Evolutionary conservation across 169 alveolate species (phyloP).

Genomic region (Babesia bovis): DNA sequence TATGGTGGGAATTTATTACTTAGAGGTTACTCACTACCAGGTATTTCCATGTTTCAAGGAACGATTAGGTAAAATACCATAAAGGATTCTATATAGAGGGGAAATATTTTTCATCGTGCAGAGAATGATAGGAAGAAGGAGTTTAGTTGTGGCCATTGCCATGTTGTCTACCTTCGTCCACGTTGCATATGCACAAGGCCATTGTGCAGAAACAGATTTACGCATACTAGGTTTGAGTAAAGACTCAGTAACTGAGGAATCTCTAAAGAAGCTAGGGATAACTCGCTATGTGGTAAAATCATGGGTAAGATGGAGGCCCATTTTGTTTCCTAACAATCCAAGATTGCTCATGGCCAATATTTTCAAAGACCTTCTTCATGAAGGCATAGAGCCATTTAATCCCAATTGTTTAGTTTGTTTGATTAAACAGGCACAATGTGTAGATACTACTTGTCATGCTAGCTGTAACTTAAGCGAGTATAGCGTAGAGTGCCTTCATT

Average conservation of each 20-base stretch:
- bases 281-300: neutral
- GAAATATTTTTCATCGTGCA: too few relatives aligned
- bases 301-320: neutral
- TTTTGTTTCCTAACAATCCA: neutral
- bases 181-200: too few relatives aligned
- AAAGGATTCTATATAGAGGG: too few relatives aligned
- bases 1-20: too few relatives aligned
- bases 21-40: too few relatives aligned
- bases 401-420: neutral
- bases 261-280: neutral
- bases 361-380: neutral
- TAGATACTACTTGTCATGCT: neutral
- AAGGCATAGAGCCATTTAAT: neutral
- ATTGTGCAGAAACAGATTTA: neutral
- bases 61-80: too few relatives aligned
- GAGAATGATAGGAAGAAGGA: too few relatives aligned
- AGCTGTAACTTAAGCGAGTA: neutral
- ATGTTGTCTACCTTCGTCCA: too few relatives aligned
- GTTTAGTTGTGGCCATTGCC: too few relatives aligned
- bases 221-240: neutral
- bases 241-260: neutral
- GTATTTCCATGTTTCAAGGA: too few relatives aligned
- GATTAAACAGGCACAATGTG: slow-evolving; percentile 1
- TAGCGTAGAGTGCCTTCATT: neutral
- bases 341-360: neutral